Conservation (phyloP, 148 eudicot genomes). For the Euryodendron excelsum region DNA sequence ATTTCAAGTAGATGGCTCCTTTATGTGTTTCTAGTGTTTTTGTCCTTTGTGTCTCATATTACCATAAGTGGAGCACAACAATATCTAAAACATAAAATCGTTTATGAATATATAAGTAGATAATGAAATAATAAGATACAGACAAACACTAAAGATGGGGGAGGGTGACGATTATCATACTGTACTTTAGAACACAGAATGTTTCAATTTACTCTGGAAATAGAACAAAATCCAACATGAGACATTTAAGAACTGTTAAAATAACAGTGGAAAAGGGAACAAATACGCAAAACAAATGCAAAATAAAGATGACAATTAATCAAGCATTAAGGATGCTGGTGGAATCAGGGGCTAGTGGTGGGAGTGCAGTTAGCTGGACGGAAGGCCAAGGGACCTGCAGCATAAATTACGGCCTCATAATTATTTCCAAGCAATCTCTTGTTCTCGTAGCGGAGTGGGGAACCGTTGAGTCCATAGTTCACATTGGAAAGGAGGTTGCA, state of each 20-base stretch:
- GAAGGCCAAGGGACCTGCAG: conserved; percentile 77
- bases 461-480: conserved; percentile 72
- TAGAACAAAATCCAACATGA: neutral
- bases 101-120: neutral
- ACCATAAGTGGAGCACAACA: neutral
- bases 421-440: conserved; percentile 37
- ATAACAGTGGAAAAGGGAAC: neutral
- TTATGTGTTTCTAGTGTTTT: neutral
- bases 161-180: neutral
- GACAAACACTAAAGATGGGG: neutral
- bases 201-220: neutral
- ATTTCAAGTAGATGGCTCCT: neutral
- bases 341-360: conserved; percentile 13
- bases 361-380: conserved; percentile 67
- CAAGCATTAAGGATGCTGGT: neutral
- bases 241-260: neutral
- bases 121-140: neutral
- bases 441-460: conserved; percentile 52
- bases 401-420: conserved; percentile 66
- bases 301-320: conserved; percentile 3
- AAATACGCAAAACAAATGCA: neutral
- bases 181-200: neutral
- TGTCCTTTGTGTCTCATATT: neutral
- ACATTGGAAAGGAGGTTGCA: conserved; percentile 63
- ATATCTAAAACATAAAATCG: neutral